Conservation (phyloP, 352 stramenopile genomes). For the Phytophthora constricta region DNA sequence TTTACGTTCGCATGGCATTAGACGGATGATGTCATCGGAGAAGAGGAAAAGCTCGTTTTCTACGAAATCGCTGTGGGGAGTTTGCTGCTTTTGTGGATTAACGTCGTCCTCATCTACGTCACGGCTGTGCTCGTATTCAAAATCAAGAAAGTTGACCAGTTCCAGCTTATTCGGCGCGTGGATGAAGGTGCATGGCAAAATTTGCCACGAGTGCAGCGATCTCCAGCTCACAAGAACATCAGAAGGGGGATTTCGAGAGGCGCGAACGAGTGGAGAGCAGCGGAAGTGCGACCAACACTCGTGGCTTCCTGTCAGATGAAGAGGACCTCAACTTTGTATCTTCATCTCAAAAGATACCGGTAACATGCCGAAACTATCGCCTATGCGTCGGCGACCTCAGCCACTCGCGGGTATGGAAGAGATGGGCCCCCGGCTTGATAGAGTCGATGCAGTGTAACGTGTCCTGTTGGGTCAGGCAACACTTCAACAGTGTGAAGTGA, state of each 20-base stretch:
- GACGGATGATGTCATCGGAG: slow-evolving; percentile 75
- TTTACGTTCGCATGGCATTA: slow-evolving; percentile 15
- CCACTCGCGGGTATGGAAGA: slow-evolving; percentile 19
- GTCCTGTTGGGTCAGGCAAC: too few relatives aligned
- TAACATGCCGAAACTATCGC: slow-evolving; percentile 15
- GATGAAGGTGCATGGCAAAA: slow-evolving; percentile 85
- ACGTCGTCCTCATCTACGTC: slow-evolving; percentile 90
- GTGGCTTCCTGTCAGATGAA: slow-evolving; percentile 23
- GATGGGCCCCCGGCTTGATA: slow-evolving; percentile 3
- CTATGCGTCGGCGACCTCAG: slow-evolving; percentile 24
- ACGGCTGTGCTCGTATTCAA: slow-evolving; percentile 90
- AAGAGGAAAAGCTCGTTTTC: slow-evolving; percentile 87
- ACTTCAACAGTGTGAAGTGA: too few relatives aligned
- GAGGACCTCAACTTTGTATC: slow-evolving; percentile 3
- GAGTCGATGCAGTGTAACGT: slow-evolving; percentile 25
- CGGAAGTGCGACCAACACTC: slow-evolving; percentile 53
- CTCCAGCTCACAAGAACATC: slow-evolving; percentile 43
- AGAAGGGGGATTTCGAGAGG: slow-evolving; percentile 8
- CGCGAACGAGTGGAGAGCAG: slow-evolving; percentile 42
- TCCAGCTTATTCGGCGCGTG: slow-evolving; percentile 80
- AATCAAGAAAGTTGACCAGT: slow-evolving; percentile 87
- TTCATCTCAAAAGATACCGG: slow-evolving; percentile 8
- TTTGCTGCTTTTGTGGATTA: slow-evolving; percentile 86
- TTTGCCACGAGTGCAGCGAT: slow-evolving; percentile 72
- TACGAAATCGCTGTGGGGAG: slow-evolving; percentile 89